Evolutionary conservation across 495 filamentous ascomycete species (phyloP), one percentile per base, ranked within the genome.

Genomic region (Aspergillus homomorphus): DNA sequence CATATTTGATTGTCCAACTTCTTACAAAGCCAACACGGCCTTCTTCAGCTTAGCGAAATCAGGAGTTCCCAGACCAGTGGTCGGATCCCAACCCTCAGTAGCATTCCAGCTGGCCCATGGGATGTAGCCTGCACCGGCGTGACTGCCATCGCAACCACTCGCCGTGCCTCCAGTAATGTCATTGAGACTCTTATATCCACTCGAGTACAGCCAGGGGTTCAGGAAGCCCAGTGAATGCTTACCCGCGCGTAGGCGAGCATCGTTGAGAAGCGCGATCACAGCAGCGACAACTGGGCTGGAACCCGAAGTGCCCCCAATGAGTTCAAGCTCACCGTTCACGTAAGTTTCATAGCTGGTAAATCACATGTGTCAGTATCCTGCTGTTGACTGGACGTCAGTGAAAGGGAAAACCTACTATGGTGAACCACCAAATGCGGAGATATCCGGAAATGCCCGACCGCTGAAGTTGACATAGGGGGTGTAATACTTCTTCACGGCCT

Each of bases 361-460:
- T 22, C 19, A 4, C 14, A 21, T 26, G 45, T 19, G 23, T 49
- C 3, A 52, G 53, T 30, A 58, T 41, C 33, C 20, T 45, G 20
- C 15, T 5, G 16, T 12, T 5, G 21, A 19, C 16, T 2, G 16
- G 5, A 19, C 6, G 1, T 10, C 28, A 10, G 18, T 2, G 19
- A 20, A 21, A 45, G 16, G 19, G 20, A 9, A 23, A 33, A 63
- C 65, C 23, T 67, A 70, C 71, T 70, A 69, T 38, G 80, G 81
- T 57, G 71, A 69, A 10, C 65, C 61, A 28, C 76, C 76, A 57
- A 83, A 79, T 19, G 81, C 77, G 14, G 76, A 78, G 51, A 92
- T 80, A 62, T 93, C 90, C 0, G 90, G 90, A 61, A 87, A 85
- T 4, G 82, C 90, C 8, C 89, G 80, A 0, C 88, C 88, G 3